These are phyloP conservation scores for Priceomyces carsonii DNA, from an alignment of 805 yeast species.

Conservation along the genomic window DNA sequence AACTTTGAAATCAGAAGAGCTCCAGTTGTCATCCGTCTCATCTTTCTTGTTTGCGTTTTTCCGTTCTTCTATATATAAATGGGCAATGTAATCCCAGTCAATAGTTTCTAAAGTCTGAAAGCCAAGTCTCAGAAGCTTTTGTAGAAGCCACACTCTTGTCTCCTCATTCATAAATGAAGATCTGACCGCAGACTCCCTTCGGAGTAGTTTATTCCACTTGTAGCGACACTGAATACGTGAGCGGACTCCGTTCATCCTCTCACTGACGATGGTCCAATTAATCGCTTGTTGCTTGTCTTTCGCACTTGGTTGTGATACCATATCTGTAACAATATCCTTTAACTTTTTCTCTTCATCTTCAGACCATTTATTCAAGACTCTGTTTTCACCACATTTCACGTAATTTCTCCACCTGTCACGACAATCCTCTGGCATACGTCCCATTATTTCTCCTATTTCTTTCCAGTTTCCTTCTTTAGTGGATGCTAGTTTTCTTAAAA, in stretches of 20 bases:
- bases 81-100: constrained; percentile 37
- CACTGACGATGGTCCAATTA: constrained; percentile 92
- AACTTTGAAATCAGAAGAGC: constrained; percentile 58
- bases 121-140: constrained; percentile 26
- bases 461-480: constrained; percentile 87
- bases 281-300: constrained; percentile 42
- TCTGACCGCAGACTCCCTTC: constrained; percentile 48
- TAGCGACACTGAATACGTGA: constrained; percentile 94
- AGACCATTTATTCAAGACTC: constrained; percentile 82
- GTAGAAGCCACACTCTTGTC: constrained; percentile 41
- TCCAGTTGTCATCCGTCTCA: constrained; percentile 39
- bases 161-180: constrained; percentile 31
- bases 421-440: constrained; percentile 97
- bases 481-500: constrained; percentile 60
- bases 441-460: constrained; percentile 72
- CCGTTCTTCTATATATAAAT: constrained; percentile 25
- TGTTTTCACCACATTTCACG: constrained; percentile 81
- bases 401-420: constrained; percentile 96
- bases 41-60: constrained; percentile 6
- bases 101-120: constrained; percentile 25
- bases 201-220: constrained; percentile 85
- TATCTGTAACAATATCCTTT: constrained; percentile 29
- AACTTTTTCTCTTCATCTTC: constrained; percentile 66
- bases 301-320: constrained; percentile 9
- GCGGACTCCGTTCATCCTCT: constrained; percentile 83